These are phyloP conservation scores for Pythium oligandrum DNA, from an alignment of 352 stramenopile genomes.

Conservation along the genomic window DNA sequence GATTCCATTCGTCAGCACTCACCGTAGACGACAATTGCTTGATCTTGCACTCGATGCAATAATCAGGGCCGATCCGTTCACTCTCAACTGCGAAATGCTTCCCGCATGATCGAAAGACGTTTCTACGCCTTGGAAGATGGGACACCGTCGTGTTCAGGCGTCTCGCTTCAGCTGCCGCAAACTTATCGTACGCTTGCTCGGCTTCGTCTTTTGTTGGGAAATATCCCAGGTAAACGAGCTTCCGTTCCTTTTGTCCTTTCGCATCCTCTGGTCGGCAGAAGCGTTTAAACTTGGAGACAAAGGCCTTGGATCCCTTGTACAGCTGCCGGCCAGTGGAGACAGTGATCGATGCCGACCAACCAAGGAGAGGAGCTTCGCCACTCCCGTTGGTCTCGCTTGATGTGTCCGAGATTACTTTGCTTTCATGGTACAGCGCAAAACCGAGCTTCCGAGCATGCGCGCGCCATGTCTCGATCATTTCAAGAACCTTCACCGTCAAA, in stretches of 20 bases:
- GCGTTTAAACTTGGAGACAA: constrained; percentile 65
- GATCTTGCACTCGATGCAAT: constrained; percentile 74
- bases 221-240: constrained; percentile 68
- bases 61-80: constrained; percentile 52
- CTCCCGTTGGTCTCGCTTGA: neutral
- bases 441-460: constrained; percentile 42
- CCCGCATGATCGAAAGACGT: constrained; percentile 70
- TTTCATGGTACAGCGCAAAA: constrained; percentile 36
- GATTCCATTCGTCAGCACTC: constrained; percentile 42
- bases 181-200: constrained; percentile 65
- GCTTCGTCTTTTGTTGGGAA: constrained; percentile 62
- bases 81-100: constrained; percentile 83
- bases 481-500: constrained; percentile 64
- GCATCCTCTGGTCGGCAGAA: constrained; percentile 62
- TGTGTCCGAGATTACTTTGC: neutral
- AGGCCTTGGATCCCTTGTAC: constrained; percentile 67
- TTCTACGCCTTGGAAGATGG: constrained; percentile 48
- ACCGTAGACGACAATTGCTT: constrained; percentile 40
- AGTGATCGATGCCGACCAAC: constrained; percentile 70
- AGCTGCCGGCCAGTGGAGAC: constrained; percentile 56
- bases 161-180: constrained; percentile 50
- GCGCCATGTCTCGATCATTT: constrained; percentile 62
- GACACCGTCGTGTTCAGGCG: constrained; percentile 57
- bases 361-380: constrained; percentile 21
- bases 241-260: constrained; percentile 42